phyloP scores from a whole-genome alignment of 768 basidiomycete genomes.

The Tremella yokohamensis region DNA sequence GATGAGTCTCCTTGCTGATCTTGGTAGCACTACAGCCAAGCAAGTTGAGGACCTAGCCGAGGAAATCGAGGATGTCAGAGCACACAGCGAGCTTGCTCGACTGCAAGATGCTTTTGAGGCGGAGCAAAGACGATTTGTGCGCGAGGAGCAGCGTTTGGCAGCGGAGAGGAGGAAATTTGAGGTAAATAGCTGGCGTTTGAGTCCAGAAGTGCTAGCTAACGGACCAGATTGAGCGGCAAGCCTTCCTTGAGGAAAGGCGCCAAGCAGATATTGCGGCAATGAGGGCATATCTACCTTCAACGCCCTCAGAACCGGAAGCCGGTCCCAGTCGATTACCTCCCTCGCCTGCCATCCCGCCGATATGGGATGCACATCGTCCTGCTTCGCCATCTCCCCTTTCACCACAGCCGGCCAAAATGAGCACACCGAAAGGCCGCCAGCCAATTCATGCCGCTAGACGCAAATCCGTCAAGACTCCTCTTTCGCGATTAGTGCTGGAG shows the following conservation, averaged over 20 bases:
- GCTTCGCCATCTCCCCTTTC: constrained; percentile 30
- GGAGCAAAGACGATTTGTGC: constrained; percentile 21
- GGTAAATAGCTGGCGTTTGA: constrained; percentile 22
- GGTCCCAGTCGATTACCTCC: background rate
- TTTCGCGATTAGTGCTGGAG: constrained; percentile 39
- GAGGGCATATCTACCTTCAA: constrained; percentile 22
- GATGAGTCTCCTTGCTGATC: background rate
- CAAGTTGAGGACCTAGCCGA: constrained; percentile 11
- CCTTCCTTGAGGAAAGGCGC: constrained; percentile 38
- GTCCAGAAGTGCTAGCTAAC: constrained; percentile 13
- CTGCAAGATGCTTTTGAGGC: constrained; percentile 14
- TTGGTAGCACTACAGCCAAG: background rate
- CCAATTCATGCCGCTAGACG: constrained; percentile 11
- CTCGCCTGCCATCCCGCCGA: background rate
- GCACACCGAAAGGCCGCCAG: constrained; percentile 27
- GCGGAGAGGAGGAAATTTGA: constrained; percentile 34
- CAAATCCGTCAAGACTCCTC: constrained; percentile 32
- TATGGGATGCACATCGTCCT: constrained; percentile 22
- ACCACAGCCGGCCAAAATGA: constrained; percentile 9
- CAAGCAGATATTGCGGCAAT: constrained; percentile 31
- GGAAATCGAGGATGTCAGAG: constrained; percentile 9
- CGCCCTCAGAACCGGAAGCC: constrained; percentile 7
- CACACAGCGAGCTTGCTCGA: constrained; percentile 14
- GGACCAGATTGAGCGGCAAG: constrained; percentile 33
- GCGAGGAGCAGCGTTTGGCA: constrained; percentile 13